Base-by-base conservation (phyloP, 164 flowering plant species). In the Dillenia suffruticosa region DNA sequence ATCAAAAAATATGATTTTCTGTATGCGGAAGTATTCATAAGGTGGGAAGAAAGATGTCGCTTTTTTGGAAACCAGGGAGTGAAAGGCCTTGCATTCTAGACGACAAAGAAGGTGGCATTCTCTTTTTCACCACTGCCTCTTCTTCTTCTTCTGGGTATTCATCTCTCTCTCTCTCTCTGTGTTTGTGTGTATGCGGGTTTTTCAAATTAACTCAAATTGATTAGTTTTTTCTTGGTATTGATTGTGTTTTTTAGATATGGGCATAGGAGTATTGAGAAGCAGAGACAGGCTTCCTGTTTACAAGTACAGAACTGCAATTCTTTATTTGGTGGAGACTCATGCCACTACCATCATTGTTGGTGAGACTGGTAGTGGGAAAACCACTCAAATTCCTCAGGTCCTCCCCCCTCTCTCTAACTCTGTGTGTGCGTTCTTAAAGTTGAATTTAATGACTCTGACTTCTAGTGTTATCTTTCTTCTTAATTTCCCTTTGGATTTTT, bases 321-420 rank as follows among this genome's bases (percentile, higher is more conserved):
- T 91, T 8, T 94, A 94, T 54, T 75, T 91, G 54, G 92, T 91
- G 6, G 99, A 94, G 80, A 84, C 77, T 62, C 96, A 83, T 52
- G 87, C 96, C 59, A 88, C 97, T 47, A 83, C 89, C 53, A 76
- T 94, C 44, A 54, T 94, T 24, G 97, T 94, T 51, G 99, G 99
- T 12, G 96, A 94, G 74, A 94, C 97, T 15, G 98, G 98, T 14
- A 89, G 98, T 56, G 98, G 98, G 11, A 89, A 91, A 76, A 94
- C 97, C 70, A 94, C 98, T 58, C 98, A 94, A 67, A 89, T 94
- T 57, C 97, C 98, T 65, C 98, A 89, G 92, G 98, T 88, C 49
- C 47, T 2, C 14, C 11, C 50, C 12, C n/a, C n/a, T n/a, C n/a
- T n/a, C n/a, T n/a, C 6, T 32, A 32, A 32, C 40, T 4, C 7